phyloP scores from a whole-genome alignment of 2,329 filamentous ascomycete species.

The Fusarium mangiferae region DNA sequence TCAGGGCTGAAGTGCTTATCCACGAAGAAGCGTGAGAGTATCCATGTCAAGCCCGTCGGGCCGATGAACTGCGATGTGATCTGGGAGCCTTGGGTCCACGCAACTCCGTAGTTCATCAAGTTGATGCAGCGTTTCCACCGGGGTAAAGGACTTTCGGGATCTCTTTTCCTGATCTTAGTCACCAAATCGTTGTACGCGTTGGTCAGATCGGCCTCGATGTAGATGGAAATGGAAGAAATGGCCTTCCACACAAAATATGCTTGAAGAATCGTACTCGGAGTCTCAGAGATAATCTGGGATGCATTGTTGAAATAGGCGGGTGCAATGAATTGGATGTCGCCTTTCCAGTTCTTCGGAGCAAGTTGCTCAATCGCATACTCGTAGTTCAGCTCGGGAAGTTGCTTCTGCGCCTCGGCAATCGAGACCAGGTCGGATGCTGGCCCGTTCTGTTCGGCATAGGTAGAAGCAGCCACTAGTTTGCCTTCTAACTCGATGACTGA shows the following conservation, averaged over 20 bases:
- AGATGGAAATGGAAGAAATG: too few species aligned
- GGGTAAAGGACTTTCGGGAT: not conserved
- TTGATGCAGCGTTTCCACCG: not conserved
- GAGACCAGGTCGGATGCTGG: rapidly evolving
- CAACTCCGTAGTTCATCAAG: not conserved
- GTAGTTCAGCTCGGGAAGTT: not conserved
- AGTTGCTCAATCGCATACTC: not conserved
- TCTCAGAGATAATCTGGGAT: not conserved
- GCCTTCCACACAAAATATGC: not conserved
- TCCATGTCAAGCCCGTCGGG: constrained; percentile 67
- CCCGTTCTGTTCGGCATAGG: not conserved
- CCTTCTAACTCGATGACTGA: not conserved
- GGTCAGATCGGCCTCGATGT: not conserved
- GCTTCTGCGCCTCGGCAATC: not conserved
- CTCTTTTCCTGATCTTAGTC: not conserved
- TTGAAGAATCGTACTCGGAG: not conserved
- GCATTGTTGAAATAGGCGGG: not conserved
- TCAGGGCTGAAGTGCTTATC: constrained; percentile 74
- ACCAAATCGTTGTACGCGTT: not conserved
- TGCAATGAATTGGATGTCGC: rapidly evolving
- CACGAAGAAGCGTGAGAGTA: constrained; percentile 76
- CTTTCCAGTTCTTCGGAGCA: not conserved
- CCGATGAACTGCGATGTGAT: not conserved
- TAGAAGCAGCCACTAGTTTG: not conserved
- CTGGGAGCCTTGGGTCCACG: not conserved